Evolutionary conservation across 352 stramenopile genomes (phyloP), one percentile per base, ranked within the genome.

Genomic region (Aphanomyces invadans): DNA sequence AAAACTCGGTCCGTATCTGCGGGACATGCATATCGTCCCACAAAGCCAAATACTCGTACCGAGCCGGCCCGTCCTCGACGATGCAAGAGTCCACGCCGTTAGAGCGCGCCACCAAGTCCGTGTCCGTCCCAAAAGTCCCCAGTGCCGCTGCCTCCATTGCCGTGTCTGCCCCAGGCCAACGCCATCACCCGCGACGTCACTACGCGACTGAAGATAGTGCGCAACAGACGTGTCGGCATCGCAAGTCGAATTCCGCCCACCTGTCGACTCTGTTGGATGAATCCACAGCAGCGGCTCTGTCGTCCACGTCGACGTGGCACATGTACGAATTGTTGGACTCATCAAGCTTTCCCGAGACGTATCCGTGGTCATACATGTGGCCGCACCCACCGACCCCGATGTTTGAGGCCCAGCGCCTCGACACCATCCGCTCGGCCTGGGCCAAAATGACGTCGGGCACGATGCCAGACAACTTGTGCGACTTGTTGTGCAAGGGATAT

Each of bases 1-100:
- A 78, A 23, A 77, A 79, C 26, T 73, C 77, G 65, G 65, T 80
- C 12, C 78, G 79, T 11, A 75, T 93, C 12, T 93, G 84, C 71
- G 84, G 89, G 9, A 79, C 89, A 60, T 93, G 84, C 62, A 81
- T 93, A 52, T 29, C 49, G 29, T 21, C 23, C 5, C 49, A 57
- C 49, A 57, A 57, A 38, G 23, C 49, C 49, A 57, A 32, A 26
- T 57, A 57, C 25, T 21, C 29, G 49, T 38, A 0, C 29, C 49
- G 49, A 26, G 4, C 21, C 12, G 25, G 25, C 25, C 49, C 49
- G 19, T 33, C 29, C 21, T 2, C 49, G 29, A 23, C 25, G 12
- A 38, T 57, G 49, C 25, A 21, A 11, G 49, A 57, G 0, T 11
- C 17, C 12, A 57, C 49, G 29, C 49, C 25, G 29, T 32, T 57